Base-by-base conservation (phyloP, 768 basidiomycete species). In the Termitomyces sp. region DNA sequence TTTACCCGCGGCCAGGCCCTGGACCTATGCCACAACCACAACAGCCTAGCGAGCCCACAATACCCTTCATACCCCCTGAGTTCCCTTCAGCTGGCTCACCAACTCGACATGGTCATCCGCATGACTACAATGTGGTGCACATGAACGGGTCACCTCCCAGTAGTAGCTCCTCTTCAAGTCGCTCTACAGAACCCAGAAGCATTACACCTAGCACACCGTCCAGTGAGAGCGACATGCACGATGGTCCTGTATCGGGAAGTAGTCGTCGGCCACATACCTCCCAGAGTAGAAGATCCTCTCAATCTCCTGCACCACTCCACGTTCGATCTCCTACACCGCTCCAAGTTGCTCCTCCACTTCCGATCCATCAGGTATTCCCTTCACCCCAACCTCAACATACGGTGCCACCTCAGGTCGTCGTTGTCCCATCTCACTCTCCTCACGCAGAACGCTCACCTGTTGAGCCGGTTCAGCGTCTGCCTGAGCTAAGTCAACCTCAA, bases 11-110 rank as follows among this genome's bases (percentile, higher is more conserved):
- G 21, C 34, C 10, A 38, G 37, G 24, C 2, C 64, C 64, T 42
- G 62, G 59, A 11, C 61, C 60, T 15, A 59, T 60, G 55, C 63
- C 60, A 8, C 42, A 53, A 7, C 52, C 47, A n/a, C 58, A 35
- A 44, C 51, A 59, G 14, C 24, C 58, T 43, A 28, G 48, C 35
- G 46, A 53, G 17, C 22, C 17, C 2, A 2, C 12, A 9, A 37
- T 41, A 2, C 59, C 60, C 3, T 61, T 61, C 45, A 48, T 61
- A 9, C 60, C 60, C 15, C 60, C 60, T 1, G 45, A 51, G 24
- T 14, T 21, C 19, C 26, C 42, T 10, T 34, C n/a, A 42, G 32
- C 3, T 21, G 55, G 22, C 12, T 51, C 58, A 19, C 44, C 51
- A 30, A 53, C 43, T 21, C 51, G 53, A 21, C 34, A 32, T 34